phyloP scores from a whole-genome alignment of 2,329 filamentous ascomycete genomes.

The Sporothrix luriei region DNA sequence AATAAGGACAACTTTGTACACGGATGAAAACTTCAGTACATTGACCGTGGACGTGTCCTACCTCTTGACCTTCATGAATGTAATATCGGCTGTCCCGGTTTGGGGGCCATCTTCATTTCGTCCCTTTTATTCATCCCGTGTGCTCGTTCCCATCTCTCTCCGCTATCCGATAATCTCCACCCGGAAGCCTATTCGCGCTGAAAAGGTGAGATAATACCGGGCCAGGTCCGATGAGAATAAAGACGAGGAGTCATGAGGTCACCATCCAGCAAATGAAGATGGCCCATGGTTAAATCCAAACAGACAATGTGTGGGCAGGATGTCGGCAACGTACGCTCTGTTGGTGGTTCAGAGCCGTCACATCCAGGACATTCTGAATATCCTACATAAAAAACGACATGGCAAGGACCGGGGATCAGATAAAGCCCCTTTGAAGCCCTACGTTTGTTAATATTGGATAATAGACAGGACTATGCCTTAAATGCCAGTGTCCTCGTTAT shows the following conservation, averaged over 20 bases:
- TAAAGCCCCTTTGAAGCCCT: conserved; percentile 12
- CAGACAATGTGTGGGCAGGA: too few relatives aligned
- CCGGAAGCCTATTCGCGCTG: too few relatives aligned
- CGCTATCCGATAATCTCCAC: neutral
- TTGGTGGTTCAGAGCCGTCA: neutral
- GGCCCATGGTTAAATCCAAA: neutral
- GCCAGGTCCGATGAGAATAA: neutral
- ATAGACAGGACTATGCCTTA: neutral
- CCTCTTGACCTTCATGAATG: neutral
- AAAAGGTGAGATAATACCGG: neutral
- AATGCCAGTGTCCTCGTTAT: neutral
- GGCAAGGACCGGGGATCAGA: conserved; percentile 19
- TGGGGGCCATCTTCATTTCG: conserved; percentile 17
- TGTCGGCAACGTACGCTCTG: too few relatives aligned
- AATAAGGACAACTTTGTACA: too few relatives aligned
- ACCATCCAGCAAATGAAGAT: neutral
- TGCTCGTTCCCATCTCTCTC: too few relatives aligned
- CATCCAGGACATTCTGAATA: neutral
- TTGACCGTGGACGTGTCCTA: neutral
- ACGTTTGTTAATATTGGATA: neutral
- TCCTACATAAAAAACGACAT: neutral
- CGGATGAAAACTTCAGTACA: neutral
- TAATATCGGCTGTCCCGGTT: conserved; percentile 16
- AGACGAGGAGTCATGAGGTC: neutral
- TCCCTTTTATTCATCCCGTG: conserved; percentile 7